Conservation (phyloP, 2,329 filamentous ascomycete species). For the Fusarium sp. region DNA sequence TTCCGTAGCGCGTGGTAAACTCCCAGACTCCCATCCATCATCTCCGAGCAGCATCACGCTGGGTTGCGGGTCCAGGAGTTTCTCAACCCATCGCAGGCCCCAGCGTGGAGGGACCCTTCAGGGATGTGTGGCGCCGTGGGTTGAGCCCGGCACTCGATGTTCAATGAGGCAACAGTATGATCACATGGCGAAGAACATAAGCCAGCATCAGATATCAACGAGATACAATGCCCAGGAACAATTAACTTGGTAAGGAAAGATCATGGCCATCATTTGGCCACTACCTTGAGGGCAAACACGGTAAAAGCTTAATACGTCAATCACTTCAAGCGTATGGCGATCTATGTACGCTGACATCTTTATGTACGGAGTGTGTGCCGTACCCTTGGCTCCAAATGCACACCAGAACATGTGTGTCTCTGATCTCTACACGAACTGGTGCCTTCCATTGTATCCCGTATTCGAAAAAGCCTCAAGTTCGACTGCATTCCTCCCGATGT, state of each 20-base stretch:
- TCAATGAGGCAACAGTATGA: conserved; percentile 33
- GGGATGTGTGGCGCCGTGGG: conserved; percentile 36
- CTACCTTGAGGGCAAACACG: background rate
- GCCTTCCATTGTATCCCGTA: background rate
- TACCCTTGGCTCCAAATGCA: background rate
- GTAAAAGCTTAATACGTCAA: conserved; percentile 3
- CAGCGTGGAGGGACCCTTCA: conserved; percentile 31
- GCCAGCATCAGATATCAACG: conserved; percentile 1
- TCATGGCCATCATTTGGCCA: background rate
- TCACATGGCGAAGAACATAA: conserved; percentile 10
- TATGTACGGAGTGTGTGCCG: background rate
- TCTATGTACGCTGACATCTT: conserved; percentile 22
- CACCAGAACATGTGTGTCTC: background rate
- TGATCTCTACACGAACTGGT: background rate
- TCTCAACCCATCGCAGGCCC: conserved; percentile 26
- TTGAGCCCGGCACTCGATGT: conserved; percentile 23
- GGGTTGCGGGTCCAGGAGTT: conserved; percentile 31
- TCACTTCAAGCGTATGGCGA: conserved; percentile 8
- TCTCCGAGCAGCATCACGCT: conserved; percentile 44
- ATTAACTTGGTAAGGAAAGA: background rate
- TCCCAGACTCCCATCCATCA: conserved; percentile 25
- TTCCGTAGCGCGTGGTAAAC: conserved; percentile 19
- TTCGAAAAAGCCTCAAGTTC: background rate
- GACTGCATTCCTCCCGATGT: background rate
- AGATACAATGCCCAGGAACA: background rate